Conservation (phyloP, 768 basidiomycete species). For the Pisolithus albus region DNA sequence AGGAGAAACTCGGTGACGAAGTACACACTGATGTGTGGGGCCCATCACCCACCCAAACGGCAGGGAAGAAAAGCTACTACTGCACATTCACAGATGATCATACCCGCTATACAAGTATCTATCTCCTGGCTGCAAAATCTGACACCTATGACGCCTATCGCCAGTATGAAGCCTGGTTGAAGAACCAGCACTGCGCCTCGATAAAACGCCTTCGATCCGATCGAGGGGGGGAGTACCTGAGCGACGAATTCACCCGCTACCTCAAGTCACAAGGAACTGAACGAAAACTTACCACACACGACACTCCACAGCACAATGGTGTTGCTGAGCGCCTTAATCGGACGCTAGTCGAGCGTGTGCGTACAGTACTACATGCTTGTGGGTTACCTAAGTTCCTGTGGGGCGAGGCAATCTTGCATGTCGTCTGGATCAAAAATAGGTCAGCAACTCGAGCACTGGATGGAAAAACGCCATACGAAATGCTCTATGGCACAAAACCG, state of each 20-base stretch:
- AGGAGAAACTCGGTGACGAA: not conserved
- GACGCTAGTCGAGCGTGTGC: constrained; percentile 15
- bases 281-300: constrained; percentile 3
- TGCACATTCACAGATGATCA: too few species aligned
- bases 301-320: constrained; percentile 24
- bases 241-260: not conserved
- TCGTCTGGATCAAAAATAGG: not conserved
- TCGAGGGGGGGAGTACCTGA: constrained; percentile 9
- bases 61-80: too few species aligned
- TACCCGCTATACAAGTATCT: not conserved
- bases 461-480: not conserved
- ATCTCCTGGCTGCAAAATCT: constrained; percentile 1
- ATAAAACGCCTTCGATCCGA: constrained; percentile 2
- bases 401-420: constrained; percentile 7
- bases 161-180: constrained; percentile 1
- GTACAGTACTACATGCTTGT: constrained; percentile 17
- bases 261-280: constrained; percentile 2
- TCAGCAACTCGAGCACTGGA: not conserved
- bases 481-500: not conserved
- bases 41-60: constrained; percentile 12
- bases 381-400: constrained; percentile 17
- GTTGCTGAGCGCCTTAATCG: constrained; percentile 25
- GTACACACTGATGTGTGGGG: constrained; percentile 24
- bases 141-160: constrained; percentile 6
- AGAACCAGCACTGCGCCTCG: not conserved